These are phyloP conservation scores for Phytophthora constricta DNA, from an alignment of 352 stramenopile species.

Conservation along the genomic window DNA sequence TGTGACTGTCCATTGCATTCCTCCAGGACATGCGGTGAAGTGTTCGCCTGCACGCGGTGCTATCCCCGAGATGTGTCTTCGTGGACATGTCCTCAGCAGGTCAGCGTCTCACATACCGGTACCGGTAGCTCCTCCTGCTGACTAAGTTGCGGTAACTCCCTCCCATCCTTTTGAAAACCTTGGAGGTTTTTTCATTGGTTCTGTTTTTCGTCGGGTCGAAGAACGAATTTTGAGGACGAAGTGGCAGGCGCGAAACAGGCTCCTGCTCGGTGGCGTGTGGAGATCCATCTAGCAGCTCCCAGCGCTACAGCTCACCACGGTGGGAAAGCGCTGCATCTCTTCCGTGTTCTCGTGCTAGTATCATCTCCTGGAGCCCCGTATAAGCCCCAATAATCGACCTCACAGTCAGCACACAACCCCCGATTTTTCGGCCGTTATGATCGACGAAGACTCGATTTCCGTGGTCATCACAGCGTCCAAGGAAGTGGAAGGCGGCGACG, in stretches of 20 bases:
- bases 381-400: neutral
- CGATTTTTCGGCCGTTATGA: conserved; percentile 34
- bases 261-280: conserved; percentile 25
- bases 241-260: conserved; percentile 13
- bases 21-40: too few species aligned
- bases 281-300: conserved; percentile 16
- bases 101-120: too few species aligned
- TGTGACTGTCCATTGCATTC: too few species aligned
- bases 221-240: conserved; percentile 35
- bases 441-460: conserved; percentile 70
- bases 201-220: conserved; percentile 45
- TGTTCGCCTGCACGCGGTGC: too few species aligned
- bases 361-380: neutral
- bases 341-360: neutral
- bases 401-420: neutral
- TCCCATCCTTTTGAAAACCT: neutral
- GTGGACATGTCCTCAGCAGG: too few species aligned
- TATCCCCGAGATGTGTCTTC: too few species aligned
- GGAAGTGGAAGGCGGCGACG: conserved; percentile 45
- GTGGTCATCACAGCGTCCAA: conserved; percentile 72
- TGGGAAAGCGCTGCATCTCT: conserved; percentile 2
- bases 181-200: conserved; percentile 13
- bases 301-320: neutral
- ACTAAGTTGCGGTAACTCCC: too few species aligned
- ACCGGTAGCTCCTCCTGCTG: too few species aligned